Percentiles rank a stretch among this genome's conserved stretches.
Evolutionary conservation across 176 grass and related monocot genomes (phyloP).

Genomic region (Alopecurus myosuroides): DNA sequence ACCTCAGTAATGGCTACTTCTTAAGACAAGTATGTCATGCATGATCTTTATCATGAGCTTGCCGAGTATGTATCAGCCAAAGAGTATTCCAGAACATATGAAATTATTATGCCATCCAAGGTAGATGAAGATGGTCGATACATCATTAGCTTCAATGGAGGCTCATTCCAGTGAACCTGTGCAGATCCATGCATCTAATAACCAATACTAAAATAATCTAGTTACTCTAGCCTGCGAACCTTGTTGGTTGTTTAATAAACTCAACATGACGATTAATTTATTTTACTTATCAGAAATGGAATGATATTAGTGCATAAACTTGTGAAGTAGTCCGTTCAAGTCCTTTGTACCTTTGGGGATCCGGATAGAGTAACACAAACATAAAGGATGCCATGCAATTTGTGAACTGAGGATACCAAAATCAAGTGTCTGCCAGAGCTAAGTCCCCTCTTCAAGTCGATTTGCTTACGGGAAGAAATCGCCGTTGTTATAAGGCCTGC

Average conservation of each 20-base stretch:
- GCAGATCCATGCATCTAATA: not conserved
- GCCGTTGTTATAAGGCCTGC: not conserved
- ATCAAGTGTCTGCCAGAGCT: too few species aligned
- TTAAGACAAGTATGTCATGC: not conserved
- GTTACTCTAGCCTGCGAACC: not conserved
- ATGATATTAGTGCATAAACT: constrained; percentile 17
- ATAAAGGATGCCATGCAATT: constrained; percentile 1
- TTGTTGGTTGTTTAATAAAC: constrained; percentile 25
- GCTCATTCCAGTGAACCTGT: not conserved
- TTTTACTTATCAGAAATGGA: not conserved
- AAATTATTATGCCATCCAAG: not conserved
- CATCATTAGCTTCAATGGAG: constrained; percentile 20
- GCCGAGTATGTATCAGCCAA: constrained; percentile 21
- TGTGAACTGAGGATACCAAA: constrained; percentile 26
- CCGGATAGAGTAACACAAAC: constrained; percentile 21
- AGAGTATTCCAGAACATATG: constrained; percentile 22
- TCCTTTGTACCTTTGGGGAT: constrained; percentile 19
- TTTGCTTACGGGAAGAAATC: not conserved
- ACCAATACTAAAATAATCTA: constrained; percentile 5
- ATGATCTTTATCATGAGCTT: constrained; percentile 21
- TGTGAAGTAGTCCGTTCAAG: constrained; percentile 1
- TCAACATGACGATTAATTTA: not conserved
- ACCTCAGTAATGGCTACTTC: not conserved
- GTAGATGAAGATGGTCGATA: constrained; percentile 15
- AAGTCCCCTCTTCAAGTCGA: constrained; percentile 46